Evolutionary conservation across 2,329 filamentous ascomycete species (phyloP).

Genomic region (Calonectria pteridis): DNA sequence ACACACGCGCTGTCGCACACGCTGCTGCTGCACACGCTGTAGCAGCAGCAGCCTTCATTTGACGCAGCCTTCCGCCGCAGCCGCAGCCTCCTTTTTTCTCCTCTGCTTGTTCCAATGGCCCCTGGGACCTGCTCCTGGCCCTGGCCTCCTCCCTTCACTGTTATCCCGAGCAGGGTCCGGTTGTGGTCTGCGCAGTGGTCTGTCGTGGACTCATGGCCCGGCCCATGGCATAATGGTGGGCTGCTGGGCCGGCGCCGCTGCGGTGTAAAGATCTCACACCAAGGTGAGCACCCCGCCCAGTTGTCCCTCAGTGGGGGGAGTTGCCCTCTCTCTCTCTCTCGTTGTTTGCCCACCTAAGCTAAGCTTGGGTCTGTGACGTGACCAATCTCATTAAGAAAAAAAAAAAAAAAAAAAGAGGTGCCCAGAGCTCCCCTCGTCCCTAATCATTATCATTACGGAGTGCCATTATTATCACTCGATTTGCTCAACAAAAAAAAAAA

Average conservation of each 20-base stretch:
- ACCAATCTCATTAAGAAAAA: background rate
- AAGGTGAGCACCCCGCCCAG: constrained; percentile 6
- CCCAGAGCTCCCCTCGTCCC: background rate
- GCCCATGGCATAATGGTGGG: background rate
- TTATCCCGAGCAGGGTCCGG: background rate
- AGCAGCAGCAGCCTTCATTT: background rate
- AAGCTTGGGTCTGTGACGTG: background rate
- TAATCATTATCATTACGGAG: constrained; percentile 14
- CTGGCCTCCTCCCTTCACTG: background rate
- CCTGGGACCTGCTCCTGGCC: background rate
- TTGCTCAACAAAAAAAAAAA: constrained; percentile 11
- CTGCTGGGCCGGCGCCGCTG: constrained; percentile 1
- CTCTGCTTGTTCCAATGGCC: background rate
- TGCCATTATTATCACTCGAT: constrained; percentile 9
- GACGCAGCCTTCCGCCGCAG: background rate
- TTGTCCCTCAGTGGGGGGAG: no score
- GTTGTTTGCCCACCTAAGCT: background rate
- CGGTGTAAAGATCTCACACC: background rate
- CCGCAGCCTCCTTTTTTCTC: background rate
- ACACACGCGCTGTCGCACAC: constrained; percentile 2
- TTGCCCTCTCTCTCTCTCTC: background rate
- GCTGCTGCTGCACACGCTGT: background rate
- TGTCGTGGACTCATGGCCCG: background rate
- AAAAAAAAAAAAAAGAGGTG: background rate
- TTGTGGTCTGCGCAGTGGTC: background rate